These are phyloP conservation scores for Boletus smithii DNA, from an alignment of 1,284 basidiomycete genomes.

Conservation along the genomic window DNA sequence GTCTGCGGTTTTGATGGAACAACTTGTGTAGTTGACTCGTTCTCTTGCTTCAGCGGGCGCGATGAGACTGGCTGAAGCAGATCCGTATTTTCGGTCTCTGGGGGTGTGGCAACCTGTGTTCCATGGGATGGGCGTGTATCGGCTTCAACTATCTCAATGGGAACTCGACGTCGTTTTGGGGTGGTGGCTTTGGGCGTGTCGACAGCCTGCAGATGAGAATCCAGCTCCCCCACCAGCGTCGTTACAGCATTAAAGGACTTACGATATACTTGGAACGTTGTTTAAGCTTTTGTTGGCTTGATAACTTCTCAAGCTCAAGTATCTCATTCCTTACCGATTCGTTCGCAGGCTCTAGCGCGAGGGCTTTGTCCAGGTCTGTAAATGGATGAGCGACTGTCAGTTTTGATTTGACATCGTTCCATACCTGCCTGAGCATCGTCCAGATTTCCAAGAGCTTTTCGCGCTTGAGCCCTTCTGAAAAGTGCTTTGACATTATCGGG, in stretches of 20 bases:
- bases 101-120: background rate
- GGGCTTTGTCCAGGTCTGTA: conserved; percentile 58
- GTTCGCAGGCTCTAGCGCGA: conserved; percentile 57
- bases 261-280: conserved; percentile 27
- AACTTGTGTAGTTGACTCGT: conserved; percentile 6
- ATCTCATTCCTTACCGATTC: conserved; percentile 56
- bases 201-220: conserved; percentile 12
- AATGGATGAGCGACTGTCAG: conserved; percentile 8
- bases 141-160: conserved; percentile 63
- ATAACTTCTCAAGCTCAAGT: conserved; percentile 40
- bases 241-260: conserved; percentile 7
- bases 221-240: conserved; percentile 7
- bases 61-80: conserved; percentile 33
- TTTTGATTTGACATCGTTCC: conserved; percentile 17
- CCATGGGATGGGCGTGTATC: conserved; percentile 9
- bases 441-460: conserved; percentile 48
- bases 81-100: conserved; percentile 5
- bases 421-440: conserved; percentile 56
- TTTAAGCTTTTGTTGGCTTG: conserved; percentile 34
- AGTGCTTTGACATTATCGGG: conserved; percentile 66
- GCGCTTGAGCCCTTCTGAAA: conserved; percentile 70
- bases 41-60: conserved; percentile 19
- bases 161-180: conserved; percentile 57
- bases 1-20: conserved; percentile 31
- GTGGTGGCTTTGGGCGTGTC: conserved; percentile 9